These are phyloP conservation scores for Suillus plorans DNA, from an alignment of 768 basidiomycete species.

Conservation along the genomic window DNA sequence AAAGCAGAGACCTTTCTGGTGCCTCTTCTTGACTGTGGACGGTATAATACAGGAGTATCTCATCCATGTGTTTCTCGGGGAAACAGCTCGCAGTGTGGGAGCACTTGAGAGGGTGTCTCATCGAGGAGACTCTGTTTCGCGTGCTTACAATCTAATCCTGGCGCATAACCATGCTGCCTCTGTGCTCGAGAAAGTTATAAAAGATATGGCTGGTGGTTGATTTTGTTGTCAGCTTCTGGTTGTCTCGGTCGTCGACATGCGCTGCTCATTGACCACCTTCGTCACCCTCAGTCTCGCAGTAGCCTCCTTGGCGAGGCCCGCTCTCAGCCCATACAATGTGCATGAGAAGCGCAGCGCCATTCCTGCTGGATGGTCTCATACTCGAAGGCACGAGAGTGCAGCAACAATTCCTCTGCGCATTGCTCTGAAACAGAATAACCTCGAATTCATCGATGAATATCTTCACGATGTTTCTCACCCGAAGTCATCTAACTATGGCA, in stretches of 20 bases:
- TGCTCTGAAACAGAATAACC: conserved; percentile 32
- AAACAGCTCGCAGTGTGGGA: conserved; percentile 3
- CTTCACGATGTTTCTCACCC: conserved; percentile 36
- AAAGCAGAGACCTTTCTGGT: neutral
- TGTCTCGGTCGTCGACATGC: neutral
- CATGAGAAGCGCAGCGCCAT: conserved; percentile 39
- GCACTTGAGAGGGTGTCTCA: conserved; percentile 26
- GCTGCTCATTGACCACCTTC: conserved; percentile 18
- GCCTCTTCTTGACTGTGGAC: neutral
- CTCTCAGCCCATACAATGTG: conserved; percentile 26
- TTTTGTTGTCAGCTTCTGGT: neutral
- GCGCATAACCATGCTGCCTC: conserved; percentile 12
- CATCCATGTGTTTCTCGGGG: conserved; percentile 1
- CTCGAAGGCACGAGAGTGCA: conserved; percentile 35
- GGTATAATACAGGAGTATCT: neutral
- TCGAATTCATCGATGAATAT: conserved; percentile 24
- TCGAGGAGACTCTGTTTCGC: conserved; percentile 52
- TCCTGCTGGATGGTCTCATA: conserved; percentile 37
- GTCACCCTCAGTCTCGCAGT: conserved; percentile 19
- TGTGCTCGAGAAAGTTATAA: conserved; percentile 5
- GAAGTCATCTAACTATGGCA: conserved; percentile 29
- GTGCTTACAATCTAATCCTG: conserved; percentile 33
- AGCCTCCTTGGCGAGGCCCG: conserved; percentile 16
- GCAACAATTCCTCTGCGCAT: conserved; percentile 28
- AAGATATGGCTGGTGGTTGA: conserved; percentile 7